Base-by-base conservation (phyloP, 2,329 filamentous ascomycete species). In the Hypoxylon sp. region DNA sequence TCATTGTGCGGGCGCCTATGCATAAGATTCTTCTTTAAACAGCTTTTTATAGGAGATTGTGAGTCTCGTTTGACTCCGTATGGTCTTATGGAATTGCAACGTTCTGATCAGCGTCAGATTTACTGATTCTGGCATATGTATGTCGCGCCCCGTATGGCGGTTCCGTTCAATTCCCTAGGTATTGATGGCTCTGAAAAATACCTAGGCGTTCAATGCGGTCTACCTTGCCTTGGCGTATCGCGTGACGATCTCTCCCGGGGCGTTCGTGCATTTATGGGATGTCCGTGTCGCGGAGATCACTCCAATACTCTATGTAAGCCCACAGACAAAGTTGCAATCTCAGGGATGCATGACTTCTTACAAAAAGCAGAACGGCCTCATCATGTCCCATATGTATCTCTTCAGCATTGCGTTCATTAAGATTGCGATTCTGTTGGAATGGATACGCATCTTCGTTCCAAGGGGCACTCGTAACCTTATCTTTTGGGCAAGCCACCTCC, bases 31-130 rank as follows among this genome's bases (percentile, higher is more conserved):
- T 30, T 14, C 3, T 41, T 27, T 5, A 43, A 16, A 43, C 25
- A 54, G 8, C 23, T 54, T 21, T 54, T 54, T 34, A 52, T 52
- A n/a, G 51, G 37, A 54, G 51, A 54, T 6, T 52, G 50, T 52
- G 37, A 16, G 50, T 1, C 21, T 30, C 14, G 3, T 41, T n/a
- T n/a, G n/a, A 12, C 5, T 16, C 3, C 8, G 8, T 37, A 14
- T 41, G 27, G 14, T 6, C 23, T 25, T 9, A 12, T 27, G 19
- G 32, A 4, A n/a, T 39, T 23, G 12, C 14, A 16, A 32, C 16
- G 5, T 39, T 52, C 50, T 52, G 29, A 52, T 30, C 8, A n/a
- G 32, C 5, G 7, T 9, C 8, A 52, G 50, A 52, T 52, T 41
- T 52, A 37, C 12, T 52, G 21, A n/a, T 52, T 6, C 6, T 52